Evolutionary conservation across 257 asterid species (phyloP), one percentile per base, ranked within the genome.

Genomic region (Coffea eugenioides): DNA sequence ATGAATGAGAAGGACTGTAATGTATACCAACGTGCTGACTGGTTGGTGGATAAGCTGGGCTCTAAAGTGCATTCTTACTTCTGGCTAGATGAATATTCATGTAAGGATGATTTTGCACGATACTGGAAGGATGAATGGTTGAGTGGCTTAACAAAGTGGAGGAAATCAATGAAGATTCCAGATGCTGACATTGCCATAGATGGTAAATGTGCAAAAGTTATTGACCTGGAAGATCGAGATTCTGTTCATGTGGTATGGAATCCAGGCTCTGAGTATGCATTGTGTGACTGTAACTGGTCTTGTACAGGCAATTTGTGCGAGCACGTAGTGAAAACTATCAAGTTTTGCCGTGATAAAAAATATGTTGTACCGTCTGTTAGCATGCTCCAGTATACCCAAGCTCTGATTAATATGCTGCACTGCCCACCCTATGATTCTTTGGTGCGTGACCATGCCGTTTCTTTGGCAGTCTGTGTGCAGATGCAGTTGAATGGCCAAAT

Each of bases 11-110:
- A 85, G 74, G 97, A 91, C 75, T 76, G 77, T 67, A 78, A 84
- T 57, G 95, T 83, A 72, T 93, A 88, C 80, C 84, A 91, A 68
- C 96, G 98, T 78, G 89, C 90, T 81, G 97, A 93, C 82, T 95
- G 98, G 99, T 87, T 95, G 43, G 96, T 89, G 31, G 89, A 92
- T 84, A 95, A 93, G 90, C 88, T 95, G 57, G 89, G 87, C 73
- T 90, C 97, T 3, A 90, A 87, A 89, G 98, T 92, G 79, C 99
- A 92, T 87, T 89, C 98, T 27, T 92, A 89, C 69, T 95, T 95
- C 79, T 95, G 99, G 98, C 94, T 95, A 65, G 97, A 95, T 82
- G 99, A 95, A 87, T 95, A 91, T 84, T 87, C 97, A 0, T 85
- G 88, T 59, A 95, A 88, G 79, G 97, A 90, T 82, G 92, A 89